phyloP scores from a whole-genome alignment of 495 filamentous ascomycete species.

The Tuber microsphaerosporum region DNA sequence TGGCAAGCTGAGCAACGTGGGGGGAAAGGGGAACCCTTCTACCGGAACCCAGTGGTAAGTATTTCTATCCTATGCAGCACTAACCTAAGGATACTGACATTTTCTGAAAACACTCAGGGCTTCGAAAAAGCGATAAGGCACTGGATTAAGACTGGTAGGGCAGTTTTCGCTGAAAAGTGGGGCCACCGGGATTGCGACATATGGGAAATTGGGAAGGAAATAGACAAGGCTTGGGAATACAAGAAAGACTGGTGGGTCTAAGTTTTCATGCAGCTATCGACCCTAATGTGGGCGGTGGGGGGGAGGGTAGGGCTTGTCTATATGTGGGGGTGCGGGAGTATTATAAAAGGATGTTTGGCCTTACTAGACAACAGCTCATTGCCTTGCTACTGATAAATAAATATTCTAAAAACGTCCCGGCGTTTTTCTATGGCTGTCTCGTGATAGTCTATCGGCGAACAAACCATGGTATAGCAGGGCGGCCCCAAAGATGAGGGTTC shows the following conservation, averaged over 20 bases:
- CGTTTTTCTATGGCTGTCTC: no score
- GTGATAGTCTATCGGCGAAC: no score
- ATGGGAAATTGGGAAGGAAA: slow-evolving; percentile 39
- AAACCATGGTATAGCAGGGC: no score
- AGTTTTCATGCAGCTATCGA: background rate
- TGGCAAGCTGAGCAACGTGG: slow-evolving; percentile 56
- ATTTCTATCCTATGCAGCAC: background rate
- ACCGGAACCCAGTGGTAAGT: slow-evolving; percentile 49
- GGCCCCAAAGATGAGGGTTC: no score
- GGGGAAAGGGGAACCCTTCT: slow-evolving; percentile 56
- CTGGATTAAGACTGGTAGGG: slow-evolving; percentile 50
- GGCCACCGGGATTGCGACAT: slow-evolving; percentile 52
- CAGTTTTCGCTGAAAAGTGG: slow-evolving; percentile 54
- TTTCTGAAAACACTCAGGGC: slow-evolving; percentile 6
- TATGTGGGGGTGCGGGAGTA: no score
- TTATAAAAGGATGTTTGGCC: no score
- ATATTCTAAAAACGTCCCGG: no score
- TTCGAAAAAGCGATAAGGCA: slow-evolving; percentile 51
- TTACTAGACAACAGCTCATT: no score
- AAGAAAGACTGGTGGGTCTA: background rate
- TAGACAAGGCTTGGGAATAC: background rate
- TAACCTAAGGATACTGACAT: background rate
- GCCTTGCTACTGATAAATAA: no score
- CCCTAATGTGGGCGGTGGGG: no score
- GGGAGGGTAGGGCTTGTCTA: no score